Evolutionary conservation across 768 basidiomycete genomes (phyloP), one percentile per base, ranked within the genome.

Genomic region (Austroboletus festivus): DNA sequence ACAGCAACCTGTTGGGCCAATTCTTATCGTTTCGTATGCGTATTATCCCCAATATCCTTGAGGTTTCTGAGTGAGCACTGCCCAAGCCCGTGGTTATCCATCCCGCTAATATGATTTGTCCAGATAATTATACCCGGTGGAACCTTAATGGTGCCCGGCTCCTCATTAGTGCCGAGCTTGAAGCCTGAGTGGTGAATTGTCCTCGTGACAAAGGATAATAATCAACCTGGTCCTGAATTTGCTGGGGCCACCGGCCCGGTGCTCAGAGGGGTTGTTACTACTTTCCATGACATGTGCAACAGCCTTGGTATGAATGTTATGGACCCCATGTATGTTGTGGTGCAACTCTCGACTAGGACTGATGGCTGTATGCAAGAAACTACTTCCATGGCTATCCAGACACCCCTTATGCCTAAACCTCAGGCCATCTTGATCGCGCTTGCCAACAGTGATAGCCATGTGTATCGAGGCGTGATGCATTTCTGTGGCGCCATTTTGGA

Each of bases 391-490:
- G n/a, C n/a, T n/a, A n/a, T n/a, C n/a, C n/a, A n/a, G n/a, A n/a
- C n/a, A n/a, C n/a, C n/a, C n/a, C n/a, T n/a, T n/a, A n/a, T n/a
- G n/a, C n/a, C n/a, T 56, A 67, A 1, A 58, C 51, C 0, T 40
- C 66, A 58, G 39, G 43, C 60, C 0, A 61, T 57, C 1, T 44
- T 79, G 28, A 23, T 23, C 0, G 41, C 39, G 16, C 47, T 4
- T 13, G 59, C 85, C 24, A 73, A 69, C 41, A 64, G 75, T 13
- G 89, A 93, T 60, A 84, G 86, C 42, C 82, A 64, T 54, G 85
- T 93, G 39, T 93, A 92, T 61, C 84, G 86, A 2, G 87, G 84
- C 9, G 81, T 92, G 63, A 90, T 92, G 77, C 78, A 79, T 5
- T 74, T 90, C 43, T 81, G 86, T 16, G 87, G 89, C 54, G 76